Percentiles rank a stretch among this genome's conserved stretches.
Conservation (phyloP, 2,329 filamentous ascomycete species). For the Amauroascus niger region DNA sequence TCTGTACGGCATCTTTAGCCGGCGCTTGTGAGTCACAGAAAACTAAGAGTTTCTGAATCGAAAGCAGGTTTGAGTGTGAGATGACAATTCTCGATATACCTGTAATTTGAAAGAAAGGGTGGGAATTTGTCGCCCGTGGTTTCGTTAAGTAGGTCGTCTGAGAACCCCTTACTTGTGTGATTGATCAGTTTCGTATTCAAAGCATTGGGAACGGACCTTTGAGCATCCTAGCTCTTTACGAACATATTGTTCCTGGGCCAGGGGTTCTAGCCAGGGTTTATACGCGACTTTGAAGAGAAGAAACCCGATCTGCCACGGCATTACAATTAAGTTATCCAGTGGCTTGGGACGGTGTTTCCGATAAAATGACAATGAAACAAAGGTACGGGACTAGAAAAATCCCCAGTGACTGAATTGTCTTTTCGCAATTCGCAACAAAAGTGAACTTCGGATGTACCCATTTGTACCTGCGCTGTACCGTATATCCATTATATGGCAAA, state of each 20-base stretch:
- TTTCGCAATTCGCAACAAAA: neutral
- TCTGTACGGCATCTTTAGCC: neutral
- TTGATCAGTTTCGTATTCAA: neutral
- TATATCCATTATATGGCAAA: neutral
- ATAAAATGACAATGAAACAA: neutral
- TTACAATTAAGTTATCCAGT: constrained; percentile 4
- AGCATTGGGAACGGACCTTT: neutral
- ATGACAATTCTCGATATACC: neutral
- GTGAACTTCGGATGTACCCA: too few relatives aligned
- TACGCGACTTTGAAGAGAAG: neutral
- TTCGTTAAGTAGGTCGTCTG: neutral
- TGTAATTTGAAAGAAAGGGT: neutral
- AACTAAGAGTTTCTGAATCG: neutral
- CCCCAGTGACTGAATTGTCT: neutral
- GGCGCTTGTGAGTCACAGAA: neutral
- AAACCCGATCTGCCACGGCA: neutral
- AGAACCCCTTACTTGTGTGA: neutral
- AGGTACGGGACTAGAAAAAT: neutral
- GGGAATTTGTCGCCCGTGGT: too few relatives aligned
- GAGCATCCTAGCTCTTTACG: neutral
- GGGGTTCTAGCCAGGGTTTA: neutral
- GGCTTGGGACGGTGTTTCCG: neutral
- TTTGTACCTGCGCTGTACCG: neutral
- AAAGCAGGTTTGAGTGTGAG: neutral
- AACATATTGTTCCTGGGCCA: neutral